Base-by-base conservation (phyloP, 768 basidiomycete species). In the Chalciporus piperatus region DNA sequence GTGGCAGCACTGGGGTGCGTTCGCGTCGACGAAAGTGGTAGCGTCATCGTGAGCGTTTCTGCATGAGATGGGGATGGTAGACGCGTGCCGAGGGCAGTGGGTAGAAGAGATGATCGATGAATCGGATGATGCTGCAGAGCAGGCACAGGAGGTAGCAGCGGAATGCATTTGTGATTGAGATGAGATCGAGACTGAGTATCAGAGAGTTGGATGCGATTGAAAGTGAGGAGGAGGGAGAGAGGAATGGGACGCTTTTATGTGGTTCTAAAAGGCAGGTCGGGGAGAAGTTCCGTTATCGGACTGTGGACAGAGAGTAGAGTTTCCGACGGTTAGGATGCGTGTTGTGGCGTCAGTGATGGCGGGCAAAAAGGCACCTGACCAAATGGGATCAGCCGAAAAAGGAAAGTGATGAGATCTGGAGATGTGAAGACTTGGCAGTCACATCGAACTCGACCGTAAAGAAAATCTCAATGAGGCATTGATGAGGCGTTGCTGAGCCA, bases 1-100 rank as follows among this genome's bases (percentile, higher is more conserved):
- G 66, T 87, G 84, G 75, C 84, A 87, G 72, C 87, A 89, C 66
- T 87, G 85, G 53, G 87, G 84, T n/a, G 80, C 74, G 72, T 77
- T 81, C 60, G 76, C 72, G 72, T 80, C 71, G 47, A 74, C 65
- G 32, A 71, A 63, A 44, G 70, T 55, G 54, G 57, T 48, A 53
- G 68, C 55, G 56, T 66, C 67, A 35, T 62, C 60, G 46, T 53
- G 52, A 12, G 61, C 56, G 48, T 55, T 56, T 44, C 60, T 59
- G 52, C 38, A 50, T 28, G 61, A 58, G 45, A 65, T 61, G 55
- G 64, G 63, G 27, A 61, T 55, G 19, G 67, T 14, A 33, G 60
- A 45, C 38, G 57, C 30, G 43, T 50, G 41, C 13, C 42, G 50
- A 11, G 57, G 14, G 43, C 39, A 56, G 25, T 47, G 59, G 17